A percentile compares a stretch with the other conserved stretches of the same genome.
phyloP scores from a whole-genome alignment of 768 basidiomycete genomes.

The Boletus rubroflammeus region DNA sequence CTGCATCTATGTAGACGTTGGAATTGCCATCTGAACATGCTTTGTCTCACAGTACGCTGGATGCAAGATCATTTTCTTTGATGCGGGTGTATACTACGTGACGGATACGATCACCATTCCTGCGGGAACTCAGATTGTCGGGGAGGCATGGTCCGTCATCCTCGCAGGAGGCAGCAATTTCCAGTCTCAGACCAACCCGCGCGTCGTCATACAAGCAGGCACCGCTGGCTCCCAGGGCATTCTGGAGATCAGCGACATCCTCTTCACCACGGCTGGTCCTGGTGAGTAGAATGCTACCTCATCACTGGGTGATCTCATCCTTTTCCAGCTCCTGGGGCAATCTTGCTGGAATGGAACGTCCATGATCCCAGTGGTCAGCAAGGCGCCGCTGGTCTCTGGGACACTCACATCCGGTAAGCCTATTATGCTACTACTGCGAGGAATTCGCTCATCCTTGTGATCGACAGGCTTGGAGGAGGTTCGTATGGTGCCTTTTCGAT shows the following conservation, averaged over 20 bases:
- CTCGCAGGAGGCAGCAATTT: conserved; percentile 43
- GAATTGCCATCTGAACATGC: background rate
- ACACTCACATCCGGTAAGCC: conserved; percentile 38
- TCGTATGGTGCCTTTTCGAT: background rate
- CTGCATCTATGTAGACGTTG: background rate
- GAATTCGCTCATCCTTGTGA: background rate
- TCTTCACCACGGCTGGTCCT: conserved; percentile 57
- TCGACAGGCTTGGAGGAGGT: conserved; percentile 29
- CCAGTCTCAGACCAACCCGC: conserved; percentile 36
- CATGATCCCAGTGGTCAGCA: conserved; percentile 50
- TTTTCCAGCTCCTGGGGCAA: conserved; percentile 40
- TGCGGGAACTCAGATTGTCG: conserved; percentile 44
- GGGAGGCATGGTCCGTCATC: conserved; percentile 50
- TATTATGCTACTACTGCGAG: accelerated
- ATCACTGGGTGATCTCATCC: background rate
- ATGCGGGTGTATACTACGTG: conserved; percentile 54
- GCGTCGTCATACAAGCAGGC: conserved; percentile 43
- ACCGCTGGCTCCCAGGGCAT: conserved; percentile 44
- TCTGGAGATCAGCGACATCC: conserved; percentile 61
- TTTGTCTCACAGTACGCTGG: conserved; percentile 49
- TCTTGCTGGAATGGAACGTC: conserved; percentile 57
- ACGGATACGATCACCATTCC: conserved; percentile 47
- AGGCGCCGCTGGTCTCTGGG: conserved; percentile 53
- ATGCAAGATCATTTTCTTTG: conserved; percentile 79
- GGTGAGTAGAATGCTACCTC: conserved; percentile 9